phyloP scores from a whole-genome alignment of 2,329 filamentous ascomycete species.

The Elsinoe arachidis region DNA sequence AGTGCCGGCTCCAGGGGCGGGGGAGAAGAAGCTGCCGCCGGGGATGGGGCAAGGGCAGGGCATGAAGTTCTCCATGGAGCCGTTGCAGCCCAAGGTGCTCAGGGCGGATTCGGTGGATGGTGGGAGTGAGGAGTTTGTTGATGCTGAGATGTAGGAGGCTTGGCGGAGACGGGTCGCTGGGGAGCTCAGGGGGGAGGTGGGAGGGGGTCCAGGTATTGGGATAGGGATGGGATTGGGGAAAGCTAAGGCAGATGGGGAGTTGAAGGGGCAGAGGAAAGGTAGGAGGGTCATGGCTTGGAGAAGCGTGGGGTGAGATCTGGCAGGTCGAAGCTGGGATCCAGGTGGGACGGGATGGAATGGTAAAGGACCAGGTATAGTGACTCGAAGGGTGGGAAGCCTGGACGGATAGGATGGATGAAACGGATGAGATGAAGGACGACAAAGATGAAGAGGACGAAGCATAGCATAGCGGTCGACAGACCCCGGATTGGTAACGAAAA shows the following conservation, averaged over 20 bases:
- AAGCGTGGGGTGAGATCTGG: neutral
- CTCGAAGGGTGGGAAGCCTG: no score
- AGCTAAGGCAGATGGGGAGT: no score
- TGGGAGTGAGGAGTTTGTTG: constrained; percentile 39
- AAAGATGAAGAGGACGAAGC: no score
- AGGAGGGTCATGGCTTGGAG: neutral
- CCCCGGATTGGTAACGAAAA: no score
- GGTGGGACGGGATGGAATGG: neutral
- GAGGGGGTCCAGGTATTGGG: no score
- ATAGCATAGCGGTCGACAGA: no score
- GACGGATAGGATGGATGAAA: no score
- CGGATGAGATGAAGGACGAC: no score
- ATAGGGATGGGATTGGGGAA: neutral
- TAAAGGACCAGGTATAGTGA: no score
- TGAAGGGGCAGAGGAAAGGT: neutral
- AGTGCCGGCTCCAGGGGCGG: constrained; percentile 14
- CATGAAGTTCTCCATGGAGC: constrained; percentile 13
- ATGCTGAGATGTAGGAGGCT: constrained; percentile 30
- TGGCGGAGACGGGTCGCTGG: neutral
- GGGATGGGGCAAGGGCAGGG: neutral
- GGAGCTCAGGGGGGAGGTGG: neutral
- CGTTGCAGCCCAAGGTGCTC: constrained; percentile 21
- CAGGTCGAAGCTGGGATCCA: neutral
- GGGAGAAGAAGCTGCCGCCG: constrained; percentile 9
- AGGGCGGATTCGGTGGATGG: constrained; percentile 35